Evolutionary conservation across 2,329 filamentous ascomycete genomes (phyloP).

Genomic region (Tolypocladium cylindrosporum): DNA sequence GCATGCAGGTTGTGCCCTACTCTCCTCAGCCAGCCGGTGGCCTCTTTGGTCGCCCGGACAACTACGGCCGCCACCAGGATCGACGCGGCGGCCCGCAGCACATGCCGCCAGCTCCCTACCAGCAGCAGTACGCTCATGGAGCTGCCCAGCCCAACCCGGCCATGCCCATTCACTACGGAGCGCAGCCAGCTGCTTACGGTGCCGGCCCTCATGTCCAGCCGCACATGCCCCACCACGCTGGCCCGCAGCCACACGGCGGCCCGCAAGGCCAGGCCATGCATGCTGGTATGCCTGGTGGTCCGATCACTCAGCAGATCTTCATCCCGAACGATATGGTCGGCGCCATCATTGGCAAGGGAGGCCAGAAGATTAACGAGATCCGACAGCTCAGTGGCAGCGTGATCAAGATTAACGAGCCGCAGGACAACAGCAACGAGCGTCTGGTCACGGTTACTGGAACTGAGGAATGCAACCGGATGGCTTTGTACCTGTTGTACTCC

Average conservation of each 20-base stretch:
- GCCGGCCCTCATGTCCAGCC: constrained; percentile 69
- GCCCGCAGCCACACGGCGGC: constrained; percentile 47
- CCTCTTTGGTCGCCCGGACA: constrained; percentile 84
- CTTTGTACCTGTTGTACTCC: constrained; percentile 98
- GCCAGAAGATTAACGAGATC: constrained; percentile 99
- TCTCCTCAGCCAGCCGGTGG: constrained; percentile 87
- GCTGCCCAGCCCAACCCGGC: constrained; percentile 50
- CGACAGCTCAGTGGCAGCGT: constrained; percentile 93
- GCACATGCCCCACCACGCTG: constrained; percentile 52
- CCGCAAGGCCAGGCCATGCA: constrained; percentile 68
- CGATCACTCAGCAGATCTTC: constrained; percentile 95
- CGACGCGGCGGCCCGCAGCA: constrained; percentile 55
- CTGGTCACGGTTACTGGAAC: constrained; percentile 96
- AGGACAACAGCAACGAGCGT: constrained; percentile 97
- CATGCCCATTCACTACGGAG: constrained; percentile 71
- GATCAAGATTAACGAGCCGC: constrained; percentile 99
- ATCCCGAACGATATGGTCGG: constrained; percentile 99
- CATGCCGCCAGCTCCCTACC: constrained; percentile 63
- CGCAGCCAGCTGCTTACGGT: constrained; percentile 64
- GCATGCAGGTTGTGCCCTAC: constrained; percentile 99
- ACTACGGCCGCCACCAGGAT: constrained; percentile 65
- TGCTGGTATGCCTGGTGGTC: constrained; percentile 46
- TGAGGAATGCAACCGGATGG: constrained; percentile 98
- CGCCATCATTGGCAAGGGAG: constrained; percentile 96
- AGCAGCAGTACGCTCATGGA: constrained; percentile 59